Base-by-base conservation (phyloP, 495 filamentous ascomycete genomes). In the Hypomontagnella submonticulosa region DNA sequence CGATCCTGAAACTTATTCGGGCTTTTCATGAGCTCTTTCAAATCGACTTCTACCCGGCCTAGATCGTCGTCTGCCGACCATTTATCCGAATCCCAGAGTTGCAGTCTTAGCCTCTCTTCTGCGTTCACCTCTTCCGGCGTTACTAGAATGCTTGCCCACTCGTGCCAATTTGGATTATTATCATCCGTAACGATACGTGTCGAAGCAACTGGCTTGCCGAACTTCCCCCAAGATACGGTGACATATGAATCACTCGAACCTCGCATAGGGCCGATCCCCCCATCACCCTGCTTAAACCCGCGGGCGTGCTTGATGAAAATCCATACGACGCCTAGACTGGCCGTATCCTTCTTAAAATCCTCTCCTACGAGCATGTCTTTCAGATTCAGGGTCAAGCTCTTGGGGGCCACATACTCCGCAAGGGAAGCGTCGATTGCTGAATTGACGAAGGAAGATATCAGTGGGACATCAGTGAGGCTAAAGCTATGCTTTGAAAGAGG, bases 341-440 rank as follows among this genome's bases (percentile, higher is more conserved):
- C 69, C 2, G 88, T 88, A 61, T 91, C 88, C 71, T 89, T 90
- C 73, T 91, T 92, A 74, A 88, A 90, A 62, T 91, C 89, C 47
- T 90, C 89, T 18, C 89, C 89, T 1, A 89, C 79, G 0, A 92
- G 75, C 85, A 92, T 90, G 57, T 89, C 87, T 69, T 90, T 89
- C 15, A 92, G 74, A 69, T 91, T 86, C 4, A 92, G 75, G 0
- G 89, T 90, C 44, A 90, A 77, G 34, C 85, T 89, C 73, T 90
- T 90, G 1, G 89, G 89, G 1, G 89, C 89, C 4, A 91, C 89
- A 61, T 90, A 92, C 61, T 89, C 84, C 1, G 86, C 83, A 43
- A 89, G 79, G 1, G 89, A 88, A 9, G 89, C 87, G 59, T 90
- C 86, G 55, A 92, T 87, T 3, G 89, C 83, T 9, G 84, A 87